Evolutionary conservation across 2,329 filamentous ascomycete genomes (phyloP).

Genomic region (Endoconidiophora polonica): DNA sequence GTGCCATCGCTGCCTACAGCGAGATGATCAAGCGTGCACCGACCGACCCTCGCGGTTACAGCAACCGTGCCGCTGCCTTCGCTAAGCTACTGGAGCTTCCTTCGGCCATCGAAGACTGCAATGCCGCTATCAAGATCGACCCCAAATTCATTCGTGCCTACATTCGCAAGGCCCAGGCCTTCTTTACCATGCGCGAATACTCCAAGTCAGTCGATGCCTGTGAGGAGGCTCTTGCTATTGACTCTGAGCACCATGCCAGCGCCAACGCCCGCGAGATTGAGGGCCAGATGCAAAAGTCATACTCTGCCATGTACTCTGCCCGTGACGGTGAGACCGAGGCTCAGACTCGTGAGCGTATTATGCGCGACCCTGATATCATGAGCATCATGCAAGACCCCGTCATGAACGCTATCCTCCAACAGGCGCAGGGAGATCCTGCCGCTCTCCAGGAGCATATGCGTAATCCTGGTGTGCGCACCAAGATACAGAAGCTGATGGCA

Average conservation of each 20-base stretch:
- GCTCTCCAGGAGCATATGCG: conserved; percentile 95
- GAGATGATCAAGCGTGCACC: conserved; percentile 97
- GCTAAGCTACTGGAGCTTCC: conserved; percentile 96
- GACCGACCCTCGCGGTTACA: conserved; percentile 84
- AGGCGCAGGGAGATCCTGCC: conserved; percentile 83
- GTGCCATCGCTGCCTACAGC: conserved; percentile 77
- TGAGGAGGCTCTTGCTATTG: conserved; percentile 60
- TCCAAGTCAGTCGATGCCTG: conserved; percentile 86
- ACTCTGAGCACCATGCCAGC: conserved; percentile 48
- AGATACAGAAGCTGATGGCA: conserved; percentile 88
- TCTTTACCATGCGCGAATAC: conserved; percentile 96
- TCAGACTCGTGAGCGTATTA: conserved; percentile 80
- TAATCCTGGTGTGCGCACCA: conserved; percentile 68
- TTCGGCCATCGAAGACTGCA: conserved; percentile 80
- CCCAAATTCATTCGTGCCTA: conserved; percentile 88
- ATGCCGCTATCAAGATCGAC: conserved; percentile 79
- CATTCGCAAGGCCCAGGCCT: conserved; percentile 87
- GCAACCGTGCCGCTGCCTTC: conserved; percentile 90
- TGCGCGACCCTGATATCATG: conserved; percentile 89
- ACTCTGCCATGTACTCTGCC: conserved; percentile 75
- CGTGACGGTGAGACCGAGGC: conserved; percentile 92
- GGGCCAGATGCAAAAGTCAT: conserved; percentile 81
- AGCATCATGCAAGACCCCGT: conserved; percentile 84
- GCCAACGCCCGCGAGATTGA: conserved; percentile 87
- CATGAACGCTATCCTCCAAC: conserved; percentile 94